Evolutionary conservation across 257 asterid species (phyloP).

Genomic region (Orobanche coerulescens): DNA sequence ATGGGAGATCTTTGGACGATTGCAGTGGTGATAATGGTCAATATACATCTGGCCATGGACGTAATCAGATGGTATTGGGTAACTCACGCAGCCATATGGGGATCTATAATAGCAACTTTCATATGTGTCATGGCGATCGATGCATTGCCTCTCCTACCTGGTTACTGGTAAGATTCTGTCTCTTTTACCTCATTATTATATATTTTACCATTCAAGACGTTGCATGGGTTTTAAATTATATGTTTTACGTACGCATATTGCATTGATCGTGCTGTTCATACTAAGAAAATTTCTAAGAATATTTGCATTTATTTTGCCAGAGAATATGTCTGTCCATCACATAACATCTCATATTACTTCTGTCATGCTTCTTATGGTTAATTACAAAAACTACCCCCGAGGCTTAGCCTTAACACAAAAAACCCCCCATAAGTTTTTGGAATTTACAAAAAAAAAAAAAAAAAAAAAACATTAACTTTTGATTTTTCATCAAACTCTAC

Average conservation of each 20-base stretch:
- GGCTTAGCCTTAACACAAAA: background rate
- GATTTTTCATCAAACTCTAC: too few relatives aligned
- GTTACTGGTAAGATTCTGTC: conserved; percentile 74
- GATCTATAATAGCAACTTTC: conserved; percentile 77
- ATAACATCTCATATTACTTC: too few relatives aligned
- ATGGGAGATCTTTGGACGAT: conserved; percentile 90
- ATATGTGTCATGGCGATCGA: conserved; percentile 71
- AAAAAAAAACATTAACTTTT: too few relatives aligned
- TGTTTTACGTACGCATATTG: too few relatives aligned
- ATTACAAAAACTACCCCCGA: background rate
- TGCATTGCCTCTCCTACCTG: conserved; percentile 54
- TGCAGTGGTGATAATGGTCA: conserved; percentile 77
- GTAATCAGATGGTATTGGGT: conserved; percentile 83
- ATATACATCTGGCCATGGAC: conserved; percentile 89
- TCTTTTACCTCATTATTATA: background rate
- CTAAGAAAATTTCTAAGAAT: background rate
- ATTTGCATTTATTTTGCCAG: background rate
- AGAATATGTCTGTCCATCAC: background rate
- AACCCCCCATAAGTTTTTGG: background rate
- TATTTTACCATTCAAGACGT: background rate
- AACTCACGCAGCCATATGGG: conserved; percentile 83
- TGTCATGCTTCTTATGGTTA: background rate
- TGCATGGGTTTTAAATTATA: too few relatives aligned
- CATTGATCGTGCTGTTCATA: too few relatives aligned
- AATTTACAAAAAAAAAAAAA: too few relatives aligned